Evolutionary conservation across 768 basidiomycete genomes (phyloP).

Genomic region (Mycena vulgaris): DNA sequence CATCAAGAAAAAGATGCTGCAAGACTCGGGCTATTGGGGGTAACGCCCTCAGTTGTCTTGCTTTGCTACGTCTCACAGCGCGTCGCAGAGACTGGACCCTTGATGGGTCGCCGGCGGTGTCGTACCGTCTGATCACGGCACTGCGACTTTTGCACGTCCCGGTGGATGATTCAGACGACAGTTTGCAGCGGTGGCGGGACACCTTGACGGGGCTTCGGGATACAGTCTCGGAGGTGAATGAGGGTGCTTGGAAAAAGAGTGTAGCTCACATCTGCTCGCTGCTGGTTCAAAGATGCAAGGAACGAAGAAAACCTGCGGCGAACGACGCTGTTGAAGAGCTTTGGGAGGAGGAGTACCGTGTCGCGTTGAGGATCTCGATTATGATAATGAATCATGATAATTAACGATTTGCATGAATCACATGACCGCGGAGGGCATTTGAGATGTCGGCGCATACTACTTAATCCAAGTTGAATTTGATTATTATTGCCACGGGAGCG

Average conservation of each 20-base stretch:
- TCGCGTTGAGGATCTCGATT: conserved; percentile 50
- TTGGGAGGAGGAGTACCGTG: conserved; percentile 74
- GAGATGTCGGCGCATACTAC: neutral
- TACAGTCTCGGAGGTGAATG: conserved; percentile 64
- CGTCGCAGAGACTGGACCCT: conserved; percentile 83
- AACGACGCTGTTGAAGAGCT: conserved; percentile 59
- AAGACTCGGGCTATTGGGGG: conserved; percentile 88
- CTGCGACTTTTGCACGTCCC: conserved; percentile 73
- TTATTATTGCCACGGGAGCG: too few species aligned
- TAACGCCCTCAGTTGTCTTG: conserved; percentile 49
- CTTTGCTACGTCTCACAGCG: conserved; percentile 7
- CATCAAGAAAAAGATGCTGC: conserved; percentile 68
- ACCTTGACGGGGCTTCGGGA: conserved; percentile 64
- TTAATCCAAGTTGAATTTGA: too few species aligned
- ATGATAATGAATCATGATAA: too few species aligned
- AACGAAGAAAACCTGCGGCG: conserved; percentile 18
- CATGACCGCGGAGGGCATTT: conserved; percentile 16
- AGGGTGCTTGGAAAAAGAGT: conserved; percentile 61
- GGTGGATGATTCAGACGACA: conserved; percentile 44
- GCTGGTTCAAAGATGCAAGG: conserved; percentile 52
- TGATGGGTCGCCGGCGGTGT: conserved; percentile 73
- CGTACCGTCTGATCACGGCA: conserved; percentile 82
- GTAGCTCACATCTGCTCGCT: conserved; percentile 56
- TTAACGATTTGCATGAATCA: too few species aligned
- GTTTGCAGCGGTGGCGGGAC: conserved; percentile 66